Evolutionary conservation across 352 stramenopile genomes (phyloP).

Genomic region (Pythium utonaiense): DNA sequence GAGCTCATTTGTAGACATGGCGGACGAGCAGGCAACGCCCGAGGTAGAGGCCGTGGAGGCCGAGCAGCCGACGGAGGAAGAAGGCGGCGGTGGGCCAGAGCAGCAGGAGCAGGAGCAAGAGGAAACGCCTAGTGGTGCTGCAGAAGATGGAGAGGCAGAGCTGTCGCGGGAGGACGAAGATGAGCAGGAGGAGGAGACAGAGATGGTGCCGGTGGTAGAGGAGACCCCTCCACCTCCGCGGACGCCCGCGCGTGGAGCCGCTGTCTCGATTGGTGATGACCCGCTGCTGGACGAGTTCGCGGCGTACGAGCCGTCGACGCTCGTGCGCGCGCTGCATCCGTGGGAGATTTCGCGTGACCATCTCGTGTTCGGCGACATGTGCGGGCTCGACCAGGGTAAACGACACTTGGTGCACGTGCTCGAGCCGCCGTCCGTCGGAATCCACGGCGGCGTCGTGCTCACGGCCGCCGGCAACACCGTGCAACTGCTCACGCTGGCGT

Average conservation of each 20-base stretch:
- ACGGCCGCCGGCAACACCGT: constrained; percentile 70
- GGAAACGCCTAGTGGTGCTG: not conserved
- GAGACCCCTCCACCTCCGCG: not conserved
- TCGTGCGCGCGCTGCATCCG: constrained; percentile 44
- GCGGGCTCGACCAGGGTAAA: constrained; percentile 61
- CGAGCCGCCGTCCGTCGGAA: constrained; percentile 27
- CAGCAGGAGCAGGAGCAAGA: constrained; percentile 2
- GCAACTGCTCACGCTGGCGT: constrained; percentile 55
- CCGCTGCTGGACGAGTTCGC: constrained; percentile 22
- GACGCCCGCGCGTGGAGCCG: not conserved
- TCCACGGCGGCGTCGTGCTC: constrained; percentile 59
- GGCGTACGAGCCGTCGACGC: constrained; percentile 29
- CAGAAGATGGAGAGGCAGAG: not conserved
- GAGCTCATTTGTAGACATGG: constrained; percentile 3
- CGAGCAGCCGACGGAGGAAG: not conserved
- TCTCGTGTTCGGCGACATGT: constrained; percentile 63
- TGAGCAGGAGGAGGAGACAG: constrained; percentile 2
- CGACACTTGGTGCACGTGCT: constrained; percentile 67
- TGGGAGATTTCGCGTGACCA: constrained; percentile 78
- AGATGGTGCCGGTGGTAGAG: not conserved
- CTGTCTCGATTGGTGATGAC: constrained; percentile 15
- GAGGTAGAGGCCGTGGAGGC: not conserved
- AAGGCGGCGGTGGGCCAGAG: not conserved
- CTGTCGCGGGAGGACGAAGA: not conserved
- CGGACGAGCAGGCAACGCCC: not conserved